Conservation (phyloP, 1,284 basidiomycete genomes). For the Apiotrichum veenhuisii region DNA sequence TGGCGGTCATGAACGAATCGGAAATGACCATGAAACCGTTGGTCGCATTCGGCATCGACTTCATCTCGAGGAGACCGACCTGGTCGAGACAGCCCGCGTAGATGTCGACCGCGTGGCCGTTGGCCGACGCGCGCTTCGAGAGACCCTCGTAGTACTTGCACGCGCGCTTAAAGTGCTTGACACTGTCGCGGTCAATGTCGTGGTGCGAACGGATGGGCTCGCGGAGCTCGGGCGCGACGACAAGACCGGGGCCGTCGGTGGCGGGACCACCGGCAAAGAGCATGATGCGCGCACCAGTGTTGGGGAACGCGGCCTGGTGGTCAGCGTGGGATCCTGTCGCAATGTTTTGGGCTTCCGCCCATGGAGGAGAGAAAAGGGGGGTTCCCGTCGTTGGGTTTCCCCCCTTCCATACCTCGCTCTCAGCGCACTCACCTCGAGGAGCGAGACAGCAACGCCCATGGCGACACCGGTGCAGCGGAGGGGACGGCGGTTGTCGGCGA, state of each 20-base stretch:
- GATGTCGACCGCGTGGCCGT: slow-evolving; percentile 91
- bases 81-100: slow-evolving; percentile 98
- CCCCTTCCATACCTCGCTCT: too few relatives aligned
- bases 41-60: slow-evolving; percentile 87
- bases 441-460: slow-evolving; percentile 87
- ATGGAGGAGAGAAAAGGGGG: too few relatives aligned
- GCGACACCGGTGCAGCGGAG: slow-evolving; percentile 95
- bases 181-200: slow-evolving; percentile 96
- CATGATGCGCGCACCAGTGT: slow-evolving; percentile 95
- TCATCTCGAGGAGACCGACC: slow-evolving; percentile 97
- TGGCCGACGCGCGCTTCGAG: slow-evolving; percentile 88
- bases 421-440: slow-evolving; percentile 63
- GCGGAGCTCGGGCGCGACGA: slow-evolving; percentile 90
- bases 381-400: too few relatives aligned
- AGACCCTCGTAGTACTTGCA: slow-evolving; percentile 96
- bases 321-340: slow-evolving; percentile 84
- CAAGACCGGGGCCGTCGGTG: slow-evolving; percentile 95
- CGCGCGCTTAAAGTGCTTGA: slow-evolving; percentile 96
- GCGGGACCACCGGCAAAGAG: slow-evolving; percentile 94
- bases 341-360: too few relatives aligned
- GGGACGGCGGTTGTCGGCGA: slow-evolving; percentile 91
- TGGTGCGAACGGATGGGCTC: slow-evolving; percentile 99
- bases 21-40: slow-evolving; percentile 95
- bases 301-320: slow-evolving; percentile 66
- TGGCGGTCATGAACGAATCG: slow-evolving; percentile 96